Evolutionary conservation across 441 rosid genomes (phyloP), one percentile per base, ranked within the genome.

Genomic region (Hura crepitans): DNA sequence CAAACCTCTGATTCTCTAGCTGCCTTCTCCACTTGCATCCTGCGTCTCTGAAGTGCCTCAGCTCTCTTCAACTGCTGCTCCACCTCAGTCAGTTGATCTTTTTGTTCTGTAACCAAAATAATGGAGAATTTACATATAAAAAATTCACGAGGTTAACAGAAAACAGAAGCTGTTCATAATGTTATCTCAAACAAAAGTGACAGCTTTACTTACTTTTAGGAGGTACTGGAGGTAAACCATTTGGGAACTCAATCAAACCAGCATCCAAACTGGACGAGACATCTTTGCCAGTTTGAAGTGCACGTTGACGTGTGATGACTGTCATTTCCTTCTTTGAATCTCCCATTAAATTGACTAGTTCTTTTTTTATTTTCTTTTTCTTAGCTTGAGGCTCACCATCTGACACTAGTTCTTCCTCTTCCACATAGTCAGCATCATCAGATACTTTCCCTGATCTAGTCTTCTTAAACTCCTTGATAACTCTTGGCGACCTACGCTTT

Each of bases 171-270:
- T 14, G 33, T 37, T 57, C 25, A 8, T 18, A 69, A 45, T 59
- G 67, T 60, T 30, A 65, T 35, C 6, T 30, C 22, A 39, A 74
- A 23, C 22, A 35, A 11, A 51, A 46, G 23, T 23, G 20, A 64
- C 18, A 33, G 78, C 73, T 27, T n/a, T n/a, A 74, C 98, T 79
- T 76, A 95, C 99, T 90, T 86, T 90, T 87, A 15, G 97, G 75
- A 46, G 97, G 93, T 11, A 96, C 88, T 30, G 92, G 97, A 47
- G 96, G 99, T 53, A 95, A 83, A 61, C 99, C 99, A 84, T 92
- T 82, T 28, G 97, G 96, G 85, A 90, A 95, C 75, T 90, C 99
- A 69, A 90, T 84, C 14, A 75, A 63, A 66, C 76, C 86, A 64
- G 97, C 70, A 70, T 82, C 84, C 53, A n/a, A n/a, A n/a, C 85